Base-by-base conservation (phyloP, 208 protist genomes). In the Crithidia sp. region DNA sequence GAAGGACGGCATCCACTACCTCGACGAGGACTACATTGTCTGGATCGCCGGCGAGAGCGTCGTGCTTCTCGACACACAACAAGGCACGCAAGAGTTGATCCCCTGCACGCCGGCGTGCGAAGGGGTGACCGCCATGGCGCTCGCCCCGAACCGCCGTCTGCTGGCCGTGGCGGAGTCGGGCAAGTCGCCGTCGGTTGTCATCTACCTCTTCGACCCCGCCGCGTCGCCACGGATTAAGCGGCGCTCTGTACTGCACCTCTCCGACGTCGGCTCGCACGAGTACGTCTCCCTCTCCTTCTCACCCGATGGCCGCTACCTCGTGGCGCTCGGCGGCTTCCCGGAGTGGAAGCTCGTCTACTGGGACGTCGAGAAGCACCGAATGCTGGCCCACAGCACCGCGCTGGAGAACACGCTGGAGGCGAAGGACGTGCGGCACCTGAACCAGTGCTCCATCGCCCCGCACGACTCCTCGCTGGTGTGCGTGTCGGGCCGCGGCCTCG, bases 301-400 rank as follows among this genome's bases (percentile, higher is more conserved):
- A 1, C 82, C 87, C 10, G 96, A 99, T 72, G 87, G 89, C 12
- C 89, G 90, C 67, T 73, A 93, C 39, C 82, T 99, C 13, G 80
- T 95, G 13, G 81, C 95, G 0, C 91, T 98, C 12, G 93, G 93
- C 56, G 95, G 94, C 17, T 88, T 83, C 57, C 96, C 97, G 4
- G 95, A 98, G 71, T 99, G 95, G 94, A 96, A 92, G 66, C 65
- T 98, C 37, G 82, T 96, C 37, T 95, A 96, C 82, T 99, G 96
- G 96, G 90, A 83, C 67, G 91, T 98, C 53, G 96, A 98, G 60
- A 87, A 91, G 67, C 77, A 75, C 50, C 98, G 96, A 76, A 88
- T 95, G 60, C 41, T 98, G 40, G 85, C 92, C 9, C 79, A 82
- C 36, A 88, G 84, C 59, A 44, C 73, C 2, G 75, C 84, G 28